A percentile compares a stretch with the other conserved stretches of the same genome.
Evolutionary conservation across 2,329 filamentous ascomycete species (phyloP).

Genomic region (Arthrobotrys entomopaga): DNA sequence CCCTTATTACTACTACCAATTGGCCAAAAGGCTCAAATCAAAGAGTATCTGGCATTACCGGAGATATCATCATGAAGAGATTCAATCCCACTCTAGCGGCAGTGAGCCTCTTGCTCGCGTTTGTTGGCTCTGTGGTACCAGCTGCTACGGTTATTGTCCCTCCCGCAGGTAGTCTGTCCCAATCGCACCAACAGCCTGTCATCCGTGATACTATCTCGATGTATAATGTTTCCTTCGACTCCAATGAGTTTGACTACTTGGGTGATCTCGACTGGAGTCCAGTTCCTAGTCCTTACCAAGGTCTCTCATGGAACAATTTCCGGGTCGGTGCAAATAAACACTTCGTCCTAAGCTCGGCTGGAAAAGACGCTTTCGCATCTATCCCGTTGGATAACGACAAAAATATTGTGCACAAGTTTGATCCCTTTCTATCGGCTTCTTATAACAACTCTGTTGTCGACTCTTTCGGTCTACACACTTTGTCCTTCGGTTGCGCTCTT

Average conservation of each 20-base stretch:
- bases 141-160: neutral
- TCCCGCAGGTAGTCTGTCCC: neutral
- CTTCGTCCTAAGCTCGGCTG: constrained; percentile 28
- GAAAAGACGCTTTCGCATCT: constrained; percentile 40
- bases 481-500: constrained; percentile 41
- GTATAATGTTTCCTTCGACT: constrained; percentile 43
- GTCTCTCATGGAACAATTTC: constrained; percentile 40
- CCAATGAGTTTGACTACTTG: constrained; percentile 42
- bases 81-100: neutral
- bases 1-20: neutral
- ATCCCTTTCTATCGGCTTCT: constrained; percentile 7
- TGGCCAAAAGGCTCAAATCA: neutral
- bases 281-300: constrained; percentile 28
- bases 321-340: constrained; percentile 46
- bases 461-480: constrained; percentile 22
- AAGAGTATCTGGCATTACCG: too few relatives aligned
- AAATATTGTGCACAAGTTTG: constrained; percentile 21
- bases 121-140: too few relatives aligned
- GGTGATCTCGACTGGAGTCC: constrained; percentile 52
- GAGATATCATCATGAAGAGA: neutral
- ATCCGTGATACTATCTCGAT: constrained; percentile 31
- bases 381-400: constrained; percentile 23
- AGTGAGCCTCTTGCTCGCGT: too few relatives aligned
- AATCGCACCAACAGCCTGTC: constrained; percentile 13
- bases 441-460: constrained; percentile 20